phyloP scores from a whole-genome alignment of 129 eudicot species.

The Scalesia atractyloides region DNA sequence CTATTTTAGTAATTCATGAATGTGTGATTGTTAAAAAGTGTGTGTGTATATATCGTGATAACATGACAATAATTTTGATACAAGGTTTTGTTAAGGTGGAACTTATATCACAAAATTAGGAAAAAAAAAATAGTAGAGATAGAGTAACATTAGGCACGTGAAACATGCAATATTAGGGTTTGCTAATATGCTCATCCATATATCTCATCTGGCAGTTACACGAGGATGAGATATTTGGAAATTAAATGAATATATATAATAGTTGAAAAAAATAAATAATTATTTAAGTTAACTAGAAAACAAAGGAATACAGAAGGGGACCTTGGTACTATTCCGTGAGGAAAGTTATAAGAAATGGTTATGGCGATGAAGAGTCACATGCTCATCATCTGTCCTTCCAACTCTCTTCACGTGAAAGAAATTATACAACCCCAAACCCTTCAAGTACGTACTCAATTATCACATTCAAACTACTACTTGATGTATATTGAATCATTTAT shows the following conservation, averaged over 20 bases:
- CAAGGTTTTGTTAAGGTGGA: no score
- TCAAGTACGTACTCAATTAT: not conserved
- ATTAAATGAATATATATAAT: not conserved
- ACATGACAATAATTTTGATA: no score
- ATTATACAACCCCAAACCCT: constrained; percentile 11
- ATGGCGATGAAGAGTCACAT: constrained; percentile 30
- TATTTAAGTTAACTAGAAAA: not conserved
- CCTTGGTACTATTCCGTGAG: constrained; percentile 23
- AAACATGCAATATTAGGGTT: no score
- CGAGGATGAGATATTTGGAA: not conserved
- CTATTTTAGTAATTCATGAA: no score
- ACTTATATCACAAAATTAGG: no score
- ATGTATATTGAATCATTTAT: not conserved
- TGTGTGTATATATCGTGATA: no score
- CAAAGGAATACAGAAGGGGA: not conserved
- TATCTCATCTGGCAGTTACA: not conserved
- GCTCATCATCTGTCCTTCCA: constrained; percentile 18
- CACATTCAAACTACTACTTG: not conserved
- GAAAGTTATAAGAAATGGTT: constrained; percentile 20
- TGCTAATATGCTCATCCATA: no score
- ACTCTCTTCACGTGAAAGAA: constrained; percentile 39
- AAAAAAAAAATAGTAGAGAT: no score
- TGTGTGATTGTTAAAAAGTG: no score
- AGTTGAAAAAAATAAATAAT: not conserved
- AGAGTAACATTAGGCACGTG: no score